phyloP scores from a whole-genome alignment of 2,329 filamentous ascomycete genomes.

The Coniochaeta sp. region DNA sequence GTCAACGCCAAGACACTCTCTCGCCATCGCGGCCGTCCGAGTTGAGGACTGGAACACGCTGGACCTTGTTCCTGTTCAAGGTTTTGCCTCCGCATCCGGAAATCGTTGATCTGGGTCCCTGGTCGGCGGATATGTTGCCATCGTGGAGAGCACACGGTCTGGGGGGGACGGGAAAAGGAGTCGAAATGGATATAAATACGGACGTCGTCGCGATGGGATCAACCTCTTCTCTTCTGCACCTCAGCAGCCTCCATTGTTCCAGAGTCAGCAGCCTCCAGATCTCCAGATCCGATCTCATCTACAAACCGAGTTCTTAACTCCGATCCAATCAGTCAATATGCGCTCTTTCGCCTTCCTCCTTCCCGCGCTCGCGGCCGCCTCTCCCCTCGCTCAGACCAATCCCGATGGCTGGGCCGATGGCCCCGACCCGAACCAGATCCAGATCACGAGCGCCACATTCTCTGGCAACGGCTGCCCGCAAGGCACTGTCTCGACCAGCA shows the following conservation, averaged over 20 bases:
- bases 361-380: conserved; percentile 28
- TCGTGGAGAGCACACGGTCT: neutral
- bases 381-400: conserved; percentile 16
- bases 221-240: conserved; percentile 9
- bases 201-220: conserved; percentile 8
- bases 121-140: conserved; percentile 1
- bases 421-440: conserved; percentile 31
- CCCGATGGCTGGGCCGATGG: conserved; percentile 21
- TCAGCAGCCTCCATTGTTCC: conserved; percentile 9
- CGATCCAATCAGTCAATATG: conserved; percentile 21
- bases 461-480: conserved; percentile 38
- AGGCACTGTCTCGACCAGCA: conserved; percentile 31
- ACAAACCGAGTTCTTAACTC: conserved; percentile 1
- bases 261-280: conserved; percentile 6
- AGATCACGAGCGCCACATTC: conserved; percentile 29
- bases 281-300: conserved; percentile 4
- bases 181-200: conserved; percentile 17
- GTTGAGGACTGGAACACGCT: neutral
- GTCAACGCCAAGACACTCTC: conserved; percentile 10
- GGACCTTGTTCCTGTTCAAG: conserved; percentile 1
- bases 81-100: conserved; percentile 14
- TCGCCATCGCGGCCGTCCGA: neutral
- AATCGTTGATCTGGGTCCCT: conserved; percentile 7
- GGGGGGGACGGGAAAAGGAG: conserved; percentile 3
- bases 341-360: conserved; percentile 25